Evolutionary conservation across 495 filamentous ascomycete genomes (phyloP), one percentile per base, ranked within the genome.

Genomic region (Bombardia bombarda): DNA sequence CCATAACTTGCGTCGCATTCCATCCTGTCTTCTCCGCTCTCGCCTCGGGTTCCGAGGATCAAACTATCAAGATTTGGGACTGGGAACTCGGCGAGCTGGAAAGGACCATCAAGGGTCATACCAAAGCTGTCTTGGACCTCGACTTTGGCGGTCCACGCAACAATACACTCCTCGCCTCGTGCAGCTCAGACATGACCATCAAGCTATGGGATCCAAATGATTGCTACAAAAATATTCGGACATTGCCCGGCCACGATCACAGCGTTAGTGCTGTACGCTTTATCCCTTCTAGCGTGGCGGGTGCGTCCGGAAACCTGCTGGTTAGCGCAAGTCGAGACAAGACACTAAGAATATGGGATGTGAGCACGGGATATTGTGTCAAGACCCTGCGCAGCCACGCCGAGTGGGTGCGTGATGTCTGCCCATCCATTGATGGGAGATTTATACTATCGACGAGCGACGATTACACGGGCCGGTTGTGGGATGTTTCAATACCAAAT

Each of bases 41-140:
- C 9, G 92, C 92, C 12, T 92, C 89, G 1, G 92, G 87, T 14
- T 94, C 90, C 28, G 92, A 96, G 53, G 84, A 88, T 53, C 78
- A 76, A 34, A 86, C 80, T 8, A 87, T 88, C 57, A 98, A 98
- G 58, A 88, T 98, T 38, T 98, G 92, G 92, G 92, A 96, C 55
- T 96, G 88, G 87, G 92, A 98, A 52, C 67, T 95, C 14, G 92
- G 92, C 17, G 90, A 96, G 59, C 73, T 95, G 7, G 90, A 96
- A 56, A 66, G 83, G 21, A 97, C 92, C 0, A 73, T 96, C 32
- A 96, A 96, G 55, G 90, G 90, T 2, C 92, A 98, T 58, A 95
- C 87, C 2, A 93, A 87, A 56, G 78, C 84, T 6, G 89, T 97
- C 2, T 57, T 92, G 13, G 89, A 92, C 56, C 78, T 95, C 36